phyloP scores from a whole-genome alignment of 495 filamentous ascomycete species.

The Echria macrotheca region DNA sequence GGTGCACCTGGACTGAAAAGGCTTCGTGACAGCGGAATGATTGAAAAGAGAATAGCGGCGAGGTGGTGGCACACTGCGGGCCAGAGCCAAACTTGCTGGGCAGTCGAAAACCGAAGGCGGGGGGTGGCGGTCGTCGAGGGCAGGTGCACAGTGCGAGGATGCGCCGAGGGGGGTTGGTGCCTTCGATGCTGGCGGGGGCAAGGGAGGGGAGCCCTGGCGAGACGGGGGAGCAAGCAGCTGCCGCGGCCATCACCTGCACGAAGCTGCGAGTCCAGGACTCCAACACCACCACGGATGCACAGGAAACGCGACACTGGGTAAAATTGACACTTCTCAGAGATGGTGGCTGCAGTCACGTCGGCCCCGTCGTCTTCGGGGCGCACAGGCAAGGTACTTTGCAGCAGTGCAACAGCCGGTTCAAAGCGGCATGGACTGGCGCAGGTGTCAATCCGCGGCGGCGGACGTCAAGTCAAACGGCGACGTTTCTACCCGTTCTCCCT shows the following conservation, averaged over 20 bases:
- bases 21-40: conserved; percentile 54
- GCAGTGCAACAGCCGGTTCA: conserved; percentile 18
- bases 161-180: conserved; percentile 26
- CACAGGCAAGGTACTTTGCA: conserved; percentile 22
- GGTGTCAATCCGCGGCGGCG: background rate
- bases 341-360: conserved; percentile 20
- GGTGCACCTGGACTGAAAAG: conserved; percentile 44
- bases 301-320: background rate
- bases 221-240: conserved; percentile 2
- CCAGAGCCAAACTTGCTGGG: conserved; percentile 40
- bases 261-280: conserved; percentile 21
- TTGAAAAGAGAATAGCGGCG: conserved; percentile 54
- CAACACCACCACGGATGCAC: conserved; percentile 8
- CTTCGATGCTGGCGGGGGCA: conserved; percentile 5
- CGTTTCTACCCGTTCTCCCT: conserved; percentile 1
- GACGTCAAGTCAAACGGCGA: conserved; percentile 1
- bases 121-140: conserved; percentile 36
- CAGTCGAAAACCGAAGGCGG: conserved; percentile 43
- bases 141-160: conserved; percentile 17
- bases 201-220: background rate
- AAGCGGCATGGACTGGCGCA: conserved; percentile 13
- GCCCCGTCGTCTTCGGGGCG: conserved; percentile 20
- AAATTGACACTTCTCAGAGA: conserved; percentile 4
- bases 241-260: conserved; percentile 21
- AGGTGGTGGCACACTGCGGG: conserved; percentile 48